phyloP scores from a whole-genome alignment of 164 flowering plant genomes.

The Stephania japonica region DNA sequence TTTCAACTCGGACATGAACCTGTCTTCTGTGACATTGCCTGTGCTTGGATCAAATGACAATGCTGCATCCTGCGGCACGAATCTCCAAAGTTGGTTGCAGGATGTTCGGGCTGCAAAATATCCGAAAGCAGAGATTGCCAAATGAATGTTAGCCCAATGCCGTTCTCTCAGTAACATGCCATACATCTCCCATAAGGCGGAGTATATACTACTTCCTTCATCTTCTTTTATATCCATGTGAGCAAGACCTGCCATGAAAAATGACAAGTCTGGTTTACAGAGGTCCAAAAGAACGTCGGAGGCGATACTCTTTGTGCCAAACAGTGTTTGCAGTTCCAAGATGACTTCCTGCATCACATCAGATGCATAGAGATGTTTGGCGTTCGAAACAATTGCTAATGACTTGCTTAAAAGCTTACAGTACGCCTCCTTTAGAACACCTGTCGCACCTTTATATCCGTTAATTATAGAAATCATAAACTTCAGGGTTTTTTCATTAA shows the following conservation, averaged over 20 bases:
- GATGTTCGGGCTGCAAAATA: slow-evolving; percentile 74
- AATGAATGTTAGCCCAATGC: slow-evolving; percentile 81
- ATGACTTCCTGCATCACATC: slow-evolving; percentile 57
- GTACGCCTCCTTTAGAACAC: slow-evolving; percentile 26
- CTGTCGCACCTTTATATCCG: slow-evolving; percentile 33
- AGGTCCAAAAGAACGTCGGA: slow-evolving; percentile 31
- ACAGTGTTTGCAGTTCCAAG: slow-evolving; percentile 59
- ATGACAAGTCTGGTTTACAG: slow-evolving; percentile 65
- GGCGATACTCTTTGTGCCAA: slow-evolving; percentile 32
- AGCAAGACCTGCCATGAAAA: slow-evolving; percentile 64
- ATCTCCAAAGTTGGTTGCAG: slow-evolving; percentile 84
- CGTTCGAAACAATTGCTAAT: slow-evolving; percentile 49
- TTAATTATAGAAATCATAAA: slow-evolving; percentile 39
- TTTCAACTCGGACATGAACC: slow-evolving; percentile 77
- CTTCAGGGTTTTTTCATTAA: slow-evolving; percentile 52
- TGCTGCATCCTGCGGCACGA: slow-evolving; percentile 80
- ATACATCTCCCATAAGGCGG: slow-evolving; percentile 70
- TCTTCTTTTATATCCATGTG: slow-evolving; percentile 51
- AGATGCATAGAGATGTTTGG: slow-evolving; percentile 48
- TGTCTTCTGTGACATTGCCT: slow-evolving; percentile 45
- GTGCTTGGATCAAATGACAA: slow-evolving; percentile 61
- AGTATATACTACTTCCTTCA: slow-evolving; percentile 39
- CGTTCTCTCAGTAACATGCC: slow-evolving; percentile 67
- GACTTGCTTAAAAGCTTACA: slow-evolving; percentile 54
- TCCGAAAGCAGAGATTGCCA: slow-evolving; percentile 70